phyloP scores from a whole-genome alignment of 306 rosid genomes.

The Quercus berberidifolia region DNA sequence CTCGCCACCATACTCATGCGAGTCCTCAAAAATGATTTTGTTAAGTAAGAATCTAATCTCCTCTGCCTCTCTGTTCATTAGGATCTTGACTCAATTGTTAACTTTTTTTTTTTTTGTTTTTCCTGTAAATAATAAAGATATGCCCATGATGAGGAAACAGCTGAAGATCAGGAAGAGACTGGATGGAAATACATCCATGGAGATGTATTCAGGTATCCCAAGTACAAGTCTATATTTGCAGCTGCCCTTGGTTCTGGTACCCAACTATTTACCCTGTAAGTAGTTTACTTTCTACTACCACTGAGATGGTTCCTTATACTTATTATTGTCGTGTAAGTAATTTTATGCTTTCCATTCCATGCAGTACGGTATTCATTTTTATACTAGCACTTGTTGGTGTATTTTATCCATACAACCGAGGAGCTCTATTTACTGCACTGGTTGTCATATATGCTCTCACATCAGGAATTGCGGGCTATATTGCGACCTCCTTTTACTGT shows the following conservation, averaged over 20 bases:
- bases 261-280: slow-evolving; percentile 55
- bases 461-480: slow-evolving; percentile 90
- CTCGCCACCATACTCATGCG: slow-evolving; percentile 81
- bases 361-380: slow-evolving; percentile 80
- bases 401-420: slow-evolving; percentile 93
- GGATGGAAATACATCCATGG: slow-evolving; percentile 64
- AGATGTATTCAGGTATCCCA: slow-evolving; percentile 49
- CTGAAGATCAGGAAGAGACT: slow-evolving; percentile 51
- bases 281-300: not conserved
- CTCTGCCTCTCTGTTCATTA: not conserved
- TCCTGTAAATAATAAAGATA: slow-evolving; percentile 23
- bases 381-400: slow-evolving; percentile 87
- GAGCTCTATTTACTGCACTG: slow-evolving; percentile 82
- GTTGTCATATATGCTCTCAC: slow-evolving; percentile 91
- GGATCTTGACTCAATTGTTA: not conserved
- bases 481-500: slow-evolving; percentile 84
- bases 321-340: not conserved
- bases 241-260: slow-evolving; percentile 54
- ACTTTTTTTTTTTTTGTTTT: not conserved
- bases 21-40: slow-evolving; percentile 90
- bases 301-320: not conserved
- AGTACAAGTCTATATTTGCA: slow-evolving; percentile 39
- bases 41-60: slow-evolving; percentile 52
- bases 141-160: slow-evolving; percentile 56
- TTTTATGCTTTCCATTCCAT: slow-evolving; percentile 5